phyloP scores from a whole-genome alignment of 306 rosid genomes.

The Erythrophleum fordii region DNA sequence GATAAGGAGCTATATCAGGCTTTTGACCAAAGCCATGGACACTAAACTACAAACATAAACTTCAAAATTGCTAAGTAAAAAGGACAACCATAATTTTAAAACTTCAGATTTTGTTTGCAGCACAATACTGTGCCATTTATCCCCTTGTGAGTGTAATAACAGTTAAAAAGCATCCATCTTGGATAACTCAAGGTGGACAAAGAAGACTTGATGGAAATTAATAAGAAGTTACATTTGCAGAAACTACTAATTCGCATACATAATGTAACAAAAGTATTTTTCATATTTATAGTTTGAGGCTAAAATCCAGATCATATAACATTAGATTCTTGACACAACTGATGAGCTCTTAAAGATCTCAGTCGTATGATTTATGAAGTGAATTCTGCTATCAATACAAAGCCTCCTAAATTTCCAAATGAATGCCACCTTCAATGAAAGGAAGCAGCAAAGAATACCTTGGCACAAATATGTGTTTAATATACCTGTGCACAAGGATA shows the following conservation, averaged over 20 bases:
- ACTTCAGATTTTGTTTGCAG: constrained; percentile 5
- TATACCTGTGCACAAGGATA: neutral
- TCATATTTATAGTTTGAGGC: neutral
- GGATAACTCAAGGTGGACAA: neutral
- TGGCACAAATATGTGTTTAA: neutral
- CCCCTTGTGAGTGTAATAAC: neutral
- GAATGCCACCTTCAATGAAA: neutral
- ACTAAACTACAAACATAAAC: constrained; percentile 5
- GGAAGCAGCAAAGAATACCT: neutral
- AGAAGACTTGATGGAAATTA: neutral
- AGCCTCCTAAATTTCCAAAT: neutral
- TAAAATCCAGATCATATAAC: neutral
- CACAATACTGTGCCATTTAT: neutral
- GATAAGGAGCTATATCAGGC: no score
- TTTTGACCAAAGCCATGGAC: neutral
- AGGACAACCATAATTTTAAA: neutral
- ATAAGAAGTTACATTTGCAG: neutral
- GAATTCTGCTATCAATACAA: no score
- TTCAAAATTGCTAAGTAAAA: neutral
- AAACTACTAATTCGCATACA: no score
- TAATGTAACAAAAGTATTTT: neutral
- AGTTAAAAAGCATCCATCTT: neutral
- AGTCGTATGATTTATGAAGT: neutral
- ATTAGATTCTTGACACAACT: neutral
- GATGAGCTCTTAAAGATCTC: neutral